These are phyloP conservation scores for Monarda citriodora DNA, from an alignment of 305 asterid genomes.

Conservation along the genomic window DNA sequence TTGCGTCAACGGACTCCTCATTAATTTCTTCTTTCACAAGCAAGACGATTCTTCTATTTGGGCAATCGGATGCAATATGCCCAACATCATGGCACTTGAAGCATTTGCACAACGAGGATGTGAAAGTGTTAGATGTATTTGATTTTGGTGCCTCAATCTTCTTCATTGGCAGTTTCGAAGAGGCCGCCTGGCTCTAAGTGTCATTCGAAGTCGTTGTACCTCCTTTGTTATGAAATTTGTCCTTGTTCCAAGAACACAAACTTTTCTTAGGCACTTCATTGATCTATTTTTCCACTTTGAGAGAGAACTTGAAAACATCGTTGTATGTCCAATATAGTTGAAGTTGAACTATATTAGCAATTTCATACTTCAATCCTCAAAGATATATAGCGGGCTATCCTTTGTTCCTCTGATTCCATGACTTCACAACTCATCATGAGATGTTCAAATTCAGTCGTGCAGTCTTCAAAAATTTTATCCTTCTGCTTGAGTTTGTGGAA, in stretches of 20 bases:
- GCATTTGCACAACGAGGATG: no score
- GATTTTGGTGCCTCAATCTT: no score
- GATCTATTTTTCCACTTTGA: no score
- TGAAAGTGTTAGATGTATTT: no score
- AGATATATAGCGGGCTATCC: constrained; percentile 7
- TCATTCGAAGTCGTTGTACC: no score
- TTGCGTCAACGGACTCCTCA: neutral
- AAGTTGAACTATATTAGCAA: constrained; percentile 7
- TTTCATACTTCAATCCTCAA: neutral
- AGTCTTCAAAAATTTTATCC: constrained; percentile 5
- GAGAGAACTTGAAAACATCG: neutral
- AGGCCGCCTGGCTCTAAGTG: no score
- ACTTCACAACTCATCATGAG: constrained; percentile 11
- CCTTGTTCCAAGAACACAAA: no score
- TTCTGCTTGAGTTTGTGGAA: constrained; percentile 4
- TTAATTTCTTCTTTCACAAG: neutral
- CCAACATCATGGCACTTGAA: constrained; percentile 3
- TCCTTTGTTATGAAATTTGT: no score
- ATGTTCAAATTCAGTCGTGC: neutral
- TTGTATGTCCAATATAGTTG: neutral
- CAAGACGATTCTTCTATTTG: neutral
- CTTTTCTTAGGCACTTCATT: no score
- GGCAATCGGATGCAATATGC: constrained; percentile 2
- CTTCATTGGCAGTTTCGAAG: no score
- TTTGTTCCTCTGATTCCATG: neutral